phyloP scores from a whole-genome alignment of 305 asterid species.

The Stenogyne calaminthoides region DNA sequence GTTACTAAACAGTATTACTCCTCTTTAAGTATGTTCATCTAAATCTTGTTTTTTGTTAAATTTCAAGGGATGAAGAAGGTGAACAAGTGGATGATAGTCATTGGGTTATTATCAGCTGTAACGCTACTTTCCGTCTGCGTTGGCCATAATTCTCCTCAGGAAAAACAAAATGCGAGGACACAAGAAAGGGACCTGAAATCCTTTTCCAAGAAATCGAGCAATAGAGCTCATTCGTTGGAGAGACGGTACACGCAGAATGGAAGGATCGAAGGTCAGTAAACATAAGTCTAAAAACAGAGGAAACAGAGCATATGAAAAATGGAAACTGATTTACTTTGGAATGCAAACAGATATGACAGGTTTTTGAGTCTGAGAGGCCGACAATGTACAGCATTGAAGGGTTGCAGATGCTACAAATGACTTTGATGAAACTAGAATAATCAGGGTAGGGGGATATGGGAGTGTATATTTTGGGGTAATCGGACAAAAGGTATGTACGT shows the following conservation, averaged over 20 bases:
- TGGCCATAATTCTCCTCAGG: slow-evolving; percentile 47
- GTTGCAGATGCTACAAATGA: too few species aligned
- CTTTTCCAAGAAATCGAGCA: slow-evolving; percentile 41
- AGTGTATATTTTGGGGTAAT: too few species aligned
- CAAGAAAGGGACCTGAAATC: slow-evolving; percentile 41
- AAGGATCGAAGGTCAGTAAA: slow-evolving; percentile 49
- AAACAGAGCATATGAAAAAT: neutral
- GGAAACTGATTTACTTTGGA: too few species aligned
- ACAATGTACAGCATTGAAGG: too few species aligned
- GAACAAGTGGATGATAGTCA: slow-evolving; percentile 51
- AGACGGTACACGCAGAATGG: slow-evolving; percentile 41
- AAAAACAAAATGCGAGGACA: too few species aligned
- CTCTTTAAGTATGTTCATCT: neutral
- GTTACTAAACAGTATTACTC: neutral
- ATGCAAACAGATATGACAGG: too few species aligned
- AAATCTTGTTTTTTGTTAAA: neutral
- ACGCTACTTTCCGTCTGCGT: slow-evolving; percentile 52
- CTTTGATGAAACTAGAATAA: too few species aligned
- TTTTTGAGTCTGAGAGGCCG: too few species aligned
- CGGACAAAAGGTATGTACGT: too few species aligned
- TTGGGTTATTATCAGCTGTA: slow-evolving; percentile 52
- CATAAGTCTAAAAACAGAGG: neutral
- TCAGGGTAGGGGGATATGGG: too few species aligned
- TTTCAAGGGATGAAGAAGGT: slow-evolving; percentile 29
- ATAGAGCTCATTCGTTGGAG: slow-evolving; percentile 43